Evolutionary conservation across 2,329 filamentous ascomycete species (phyloP), one percentile per base, ranked within the genome.

Genomic region (Tolypocladium nubicola): DNA sequence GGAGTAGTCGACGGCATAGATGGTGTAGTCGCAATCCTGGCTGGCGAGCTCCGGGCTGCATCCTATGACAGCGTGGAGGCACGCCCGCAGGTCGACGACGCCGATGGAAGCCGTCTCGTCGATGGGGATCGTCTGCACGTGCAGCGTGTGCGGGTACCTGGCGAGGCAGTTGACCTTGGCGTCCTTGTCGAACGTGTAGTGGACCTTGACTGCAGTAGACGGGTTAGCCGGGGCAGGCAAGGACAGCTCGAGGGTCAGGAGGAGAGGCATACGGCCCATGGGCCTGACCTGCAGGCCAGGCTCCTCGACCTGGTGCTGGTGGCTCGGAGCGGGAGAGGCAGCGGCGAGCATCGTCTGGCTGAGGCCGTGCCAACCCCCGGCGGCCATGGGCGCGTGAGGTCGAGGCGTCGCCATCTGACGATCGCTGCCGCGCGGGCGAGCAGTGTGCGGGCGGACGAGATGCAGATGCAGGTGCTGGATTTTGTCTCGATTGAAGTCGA

Each of bases 1-100:
- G 14, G 94, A 97, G 71, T 93, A 97, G 72, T 99, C 94, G 75
- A 90, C 90, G 37, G 93, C 91, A 73, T 99, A 99, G 57, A 99
- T 86, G n/a, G 91, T 94, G 74, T 94, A 99, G 74, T 99, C 92
- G 71, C 83, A 75, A 75, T 74, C 87, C 69, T 77, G 87, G 78
- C 68, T 83, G 10, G 66, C 65, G 52, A 99, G 81, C 74, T 99
- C 94, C 41, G 94, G 94, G 69, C 94, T 97, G 75, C 80, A 82
- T 57, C 83, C 76, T 30, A 78, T 76, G 59, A 99, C 87, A 57
- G 92, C 89, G 70, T 93, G 86, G 52, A 97, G 83, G 72, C 94
- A 97, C 61, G 87, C 87, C 63, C 87, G 87, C 56, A 97, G 79
- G 71, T 97, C 91, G 63, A 97, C 84, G 55, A 97, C 81, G 61